phyloP scores from a whole-genome alignment of 371 early-diverging fungal genomes.

The Lichtheimia hyalospora region DNA sequence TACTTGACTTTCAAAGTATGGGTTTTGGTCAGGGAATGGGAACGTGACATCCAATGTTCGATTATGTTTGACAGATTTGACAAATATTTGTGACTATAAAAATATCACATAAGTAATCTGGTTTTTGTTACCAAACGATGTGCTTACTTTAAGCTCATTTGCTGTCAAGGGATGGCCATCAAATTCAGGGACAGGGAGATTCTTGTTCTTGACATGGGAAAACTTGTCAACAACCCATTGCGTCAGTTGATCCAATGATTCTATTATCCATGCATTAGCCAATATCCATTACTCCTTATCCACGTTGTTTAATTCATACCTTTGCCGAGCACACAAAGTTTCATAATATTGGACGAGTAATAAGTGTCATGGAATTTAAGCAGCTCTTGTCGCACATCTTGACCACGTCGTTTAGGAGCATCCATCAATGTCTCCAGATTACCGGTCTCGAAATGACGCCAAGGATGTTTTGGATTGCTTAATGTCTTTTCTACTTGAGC shows the following conservation, averaged over 20 bases:
- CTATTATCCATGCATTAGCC: slow-evolving; percentile 25
- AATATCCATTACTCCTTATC: background rate
- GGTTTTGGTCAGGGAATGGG: slow-evolving; percentile 79
- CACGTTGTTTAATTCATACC: slow-evolving; percentile 41
- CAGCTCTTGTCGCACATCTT: slow-evolving; percentile 80
- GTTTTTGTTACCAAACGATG: no score
- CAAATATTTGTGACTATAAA: slow-evolving; percentile 59
- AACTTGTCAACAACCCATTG: slow-evolving; percentile 81
- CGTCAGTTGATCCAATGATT: slow-evolving; percentile 78
- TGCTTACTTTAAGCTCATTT: slow-evolving; percentile 60
- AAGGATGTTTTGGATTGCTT: slow-evolving; percentile 78
- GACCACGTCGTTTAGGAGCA: slow-evolving; percentile 64
- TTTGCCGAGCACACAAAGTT: slow-evolving; percentile 87
- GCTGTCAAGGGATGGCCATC: slow-evolving; percentile 71
- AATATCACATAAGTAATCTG: no score
- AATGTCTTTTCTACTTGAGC: slow-evolving; percentile 80
- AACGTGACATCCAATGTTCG: slow-evolving; percentile 77
- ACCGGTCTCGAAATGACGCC: slow-evolving; percentile 81
- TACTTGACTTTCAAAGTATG: slow-evolving; percentile 56
- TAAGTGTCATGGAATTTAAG: slow-evolving; percentile 84
- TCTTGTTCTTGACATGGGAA: slow-evolving; percentile 68
- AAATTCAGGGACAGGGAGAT: slow-evolving; percentile 63
- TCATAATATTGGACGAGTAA: slow-evolving; percentile 97
- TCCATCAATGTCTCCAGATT: slow-evolving; percentile 81
- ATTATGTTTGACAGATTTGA: slow-evolving; percentile 81